phyloP scores from a whole-genome alignment of 139 green algal genomes.

The Micromonas pusilla region DNA sequence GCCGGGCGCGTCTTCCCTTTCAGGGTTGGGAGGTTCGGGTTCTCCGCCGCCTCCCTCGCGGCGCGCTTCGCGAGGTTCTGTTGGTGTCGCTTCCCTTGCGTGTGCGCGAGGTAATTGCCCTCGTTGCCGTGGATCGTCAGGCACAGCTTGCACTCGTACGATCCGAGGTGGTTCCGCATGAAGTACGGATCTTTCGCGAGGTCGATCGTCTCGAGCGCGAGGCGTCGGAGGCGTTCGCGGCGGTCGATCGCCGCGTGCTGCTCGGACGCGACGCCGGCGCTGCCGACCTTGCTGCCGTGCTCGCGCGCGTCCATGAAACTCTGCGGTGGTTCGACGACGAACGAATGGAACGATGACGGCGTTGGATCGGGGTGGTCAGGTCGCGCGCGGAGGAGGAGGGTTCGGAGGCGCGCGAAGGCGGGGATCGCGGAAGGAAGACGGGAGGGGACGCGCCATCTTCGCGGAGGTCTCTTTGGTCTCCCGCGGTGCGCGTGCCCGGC shows the following conservation, averaged over 20 bases:
- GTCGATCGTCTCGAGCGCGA: constrained; percentile 98
- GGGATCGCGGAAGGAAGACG: too few relatives aligned
- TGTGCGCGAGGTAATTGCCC: constrained; percentile 98
- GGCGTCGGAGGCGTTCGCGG: constrained; percentile 79
- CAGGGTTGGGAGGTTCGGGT: constrained; percentile 34
- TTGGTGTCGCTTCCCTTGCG: constrained; percentile 93
- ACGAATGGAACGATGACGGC: too few relatives aligned
- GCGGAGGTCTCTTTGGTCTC: too few relatives aligned
- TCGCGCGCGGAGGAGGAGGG: too few relatives aligned
- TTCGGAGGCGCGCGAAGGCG: too few relatives aligned
- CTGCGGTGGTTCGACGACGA: too few relatives aligned
- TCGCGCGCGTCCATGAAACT: constrained; percentile 25
- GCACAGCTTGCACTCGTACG: constrained; percentile 90
- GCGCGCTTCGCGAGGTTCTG: constrained; percentile 97
- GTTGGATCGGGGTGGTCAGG: too few relatives aligned
- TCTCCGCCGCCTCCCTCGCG: constrained; percentile 67
- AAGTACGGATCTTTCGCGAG: constrained; percentile 98
- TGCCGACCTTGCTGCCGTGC: constrained; percentile 18
- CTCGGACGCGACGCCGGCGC: constrained; percentile 6
- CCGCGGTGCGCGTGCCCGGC: too few relatives aligned
- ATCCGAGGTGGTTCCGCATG: constrained; percentile 96
- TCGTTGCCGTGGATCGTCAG: constrained; percentile 98
- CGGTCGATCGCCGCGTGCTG: constrained; percentile 76
- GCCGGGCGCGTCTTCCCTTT: constrained; percentile 42
- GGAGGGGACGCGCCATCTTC: too few relatives aligned